Evolutionary conservation across 164 flowering plant genomes (phyloP).

Genomic region (Taxillus chinensis): DNA sequence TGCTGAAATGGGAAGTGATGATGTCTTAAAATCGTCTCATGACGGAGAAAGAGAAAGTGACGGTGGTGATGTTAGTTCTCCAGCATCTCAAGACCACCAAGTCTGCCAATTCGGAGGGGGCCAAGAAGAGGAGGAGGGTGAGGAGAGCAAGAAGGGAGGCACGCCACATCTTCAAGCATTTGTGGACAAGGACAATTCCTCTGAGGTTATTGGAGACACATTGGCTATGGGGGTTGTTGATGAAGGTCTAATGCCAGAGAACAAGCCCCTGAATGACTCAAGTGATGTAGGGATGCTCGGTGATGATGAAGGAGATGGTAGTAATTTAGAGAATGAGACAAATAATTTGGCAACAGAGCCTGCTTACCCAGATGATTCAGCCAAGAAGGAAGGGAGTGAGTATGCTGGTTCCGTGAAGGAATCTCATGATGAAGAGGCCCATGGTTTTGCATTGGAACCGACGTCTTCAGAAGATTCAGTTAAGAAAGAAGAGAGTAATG

Average conservation of each 20-base stretch:
- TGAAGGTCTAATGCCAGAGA: constrained; percentile 13
- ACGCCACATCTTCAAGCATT: constrained; percentile 4
- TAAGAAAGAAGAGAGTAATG: constrained; percentile 3
- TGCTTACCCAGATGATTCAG: too few species aligned
- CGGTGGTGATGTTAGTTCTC: constrained; percentile 27
- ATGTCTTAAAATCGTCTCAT: constrained; percentile 11
- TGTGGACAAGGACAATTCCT: constrained; percentile 8
- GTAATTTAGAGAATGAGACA: too few species aligned
- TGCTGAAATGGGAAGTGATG: not conserved
- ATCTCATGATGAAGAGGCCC: not conserved
- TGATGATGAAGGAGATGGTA: too few species aligned
- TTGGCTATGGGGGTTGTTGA: constrained; percentile 11
- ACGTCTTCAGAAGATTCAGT: too few species aligned
- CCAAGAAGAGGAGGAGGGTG: constrained; percentile 14
- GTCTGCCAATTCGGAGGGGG: constrained; percentile 10
- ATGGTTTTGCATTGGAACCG: too few species aligned
- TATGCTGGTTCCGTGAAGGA: too few species aligned
- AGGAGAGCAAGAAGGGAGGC: constrained; percentile 11
- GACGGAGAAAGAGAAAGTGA: constrained; percentile 37
- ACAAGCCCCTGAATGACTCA: not conserved
- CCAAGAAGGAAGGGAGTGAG: too few species aligned
- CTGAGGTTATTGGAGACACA: not conserved
- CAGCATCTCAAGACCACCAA: constrained; percentile 25
- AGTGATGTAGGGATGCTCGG: too few species aligned
- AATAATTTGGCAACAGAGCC: too few species aligned